Conservation (phyloP, 768 basidiomycete genomes). For the Lentinula guzmanii region DNA sequence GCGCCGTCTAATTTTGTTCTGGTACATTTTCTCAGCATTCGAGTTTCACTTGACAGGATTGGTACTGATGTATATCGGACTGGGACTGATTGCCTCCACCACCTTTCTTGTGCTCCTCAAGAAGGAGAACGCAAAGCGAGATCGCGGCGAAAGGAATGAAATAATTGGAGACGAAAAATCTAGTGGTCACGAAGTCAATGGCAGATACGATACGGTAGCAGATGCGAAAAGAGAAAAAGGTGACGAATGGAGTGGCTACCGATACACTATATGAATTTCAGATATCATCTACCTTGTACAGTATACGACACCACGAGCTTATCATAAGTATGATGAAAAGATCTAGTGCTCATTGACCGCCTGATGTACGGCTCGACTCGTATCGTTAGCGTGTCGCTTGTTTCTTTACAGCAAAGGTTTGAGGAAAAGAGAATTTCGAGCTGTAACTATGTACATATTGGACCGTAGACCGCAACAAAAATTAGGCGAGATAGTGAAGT, state of each 20-base stretch:
- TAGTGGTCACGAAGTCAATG: constrained; percentile 41
- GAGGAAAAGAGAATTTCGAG: too few relatives aligned
- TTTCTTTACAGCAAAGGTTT: too few relatives aligned
- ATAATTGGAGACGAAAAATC: constrained; percentile 46
- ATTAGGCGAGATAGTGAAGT: background rate
- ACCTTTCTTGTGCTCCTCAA: constrained; percentile 36
- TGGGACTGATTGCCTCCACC: constrained; percentile 49
- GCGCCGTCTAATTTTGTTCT: background rate
- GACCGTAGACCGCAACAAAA: background rate
- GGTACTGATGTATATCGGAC: constrained; percentile 65
- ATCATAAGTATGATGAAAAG: too few relatives aligned
- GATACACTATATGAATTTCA: constrained; percentile 47
- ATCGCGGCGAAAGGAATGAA: constrained; percentile 64
- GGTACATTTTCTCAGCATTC: background rate
- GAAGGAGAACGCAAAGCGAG: constrained; percentile 59
- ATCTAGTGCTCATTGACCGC: too few relatives aligned
- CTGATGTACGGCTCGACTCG: too few relatives aligned
- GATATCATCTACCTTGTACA: background rate
- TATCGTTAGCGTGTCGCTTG: too few relatives aligned
- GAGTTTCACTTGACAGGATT: constrained; percentile 38
- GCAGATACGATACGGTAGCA: constrained; percentile 48
- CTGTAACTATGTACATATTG: background rate
- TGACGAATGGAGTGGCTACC: constrained; percentile 71
- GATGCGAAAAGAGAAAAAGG: constrained; percentile 69
- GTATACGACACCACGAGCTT: too few relatives aligned